phyloP scores from a whole-genome alignment of 495 filamentous ascomycete genomes.

The Aspergillus cavernicola region DNA sequence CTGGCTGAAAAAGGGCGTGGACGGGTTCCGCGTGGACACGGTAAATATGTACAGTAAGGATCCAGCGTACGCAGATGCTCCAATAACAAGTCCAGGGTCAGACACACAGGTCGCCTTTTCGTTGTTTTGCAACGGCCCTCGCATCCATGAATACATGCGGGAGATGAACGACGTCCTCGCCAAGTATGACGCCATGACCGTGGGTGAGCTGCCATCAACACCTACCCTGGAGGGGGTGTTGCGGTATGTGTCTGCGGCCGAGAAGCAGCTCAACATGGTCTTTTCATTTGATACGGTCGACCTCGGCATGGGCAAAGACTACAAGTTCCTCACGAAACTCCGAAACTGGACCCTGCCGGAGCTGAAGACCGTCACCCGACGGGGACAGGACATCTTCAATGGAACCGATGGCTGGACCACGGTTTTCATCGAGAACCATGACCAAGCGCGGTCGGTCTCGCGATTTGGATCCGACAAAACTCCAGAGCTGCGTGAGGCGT shows the following conservation, averaged over 20 bases:
- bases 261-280: constrained; percentile 57
- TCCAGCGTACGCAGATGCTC: constrained; percentile 55
- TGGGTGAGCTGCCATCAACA: background rate
- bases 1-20: constrained; percentile 64
- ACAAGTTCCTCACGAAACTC: constrained; percentile 27
- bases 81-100: constrained; percentile 32
- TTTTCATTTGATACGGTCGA: constrained; percentile 63
- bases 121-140: constrained; percentile 59
- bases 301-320: constrained; percentile 34
- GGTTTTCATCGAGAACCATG: constrained; percentile 70
- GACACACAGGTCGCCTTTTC: constrained; percentile 40
- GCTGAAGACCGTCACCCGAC: constrained; percentile 45
- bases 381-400: constrained; percentile 63
- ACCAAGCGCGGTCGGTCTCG: constrained; percentile 60
- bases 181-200: constrained; percentile 50
- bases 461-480: constrained; percentile 47
- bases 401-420: constrained; percentile 67
- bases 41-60: constrained; percentile 65
- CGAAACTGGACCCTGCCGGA: background rate
- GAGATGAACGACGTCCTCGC: constrained; percentile 59
- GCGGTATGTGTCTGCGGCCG: background rate
- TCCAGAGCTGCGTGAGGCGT: constrained; percentile 39
- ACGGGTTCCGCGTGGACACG: constrained; percentile 66
- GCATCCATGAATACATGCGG: constrained; percentile 59
- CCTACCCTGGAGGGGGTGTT: background rate